These are phyloP conservation scores for Yarrowia sp. DNA, from an alignment of 805 yeast species.

Conservation along the genomic window DNA sequence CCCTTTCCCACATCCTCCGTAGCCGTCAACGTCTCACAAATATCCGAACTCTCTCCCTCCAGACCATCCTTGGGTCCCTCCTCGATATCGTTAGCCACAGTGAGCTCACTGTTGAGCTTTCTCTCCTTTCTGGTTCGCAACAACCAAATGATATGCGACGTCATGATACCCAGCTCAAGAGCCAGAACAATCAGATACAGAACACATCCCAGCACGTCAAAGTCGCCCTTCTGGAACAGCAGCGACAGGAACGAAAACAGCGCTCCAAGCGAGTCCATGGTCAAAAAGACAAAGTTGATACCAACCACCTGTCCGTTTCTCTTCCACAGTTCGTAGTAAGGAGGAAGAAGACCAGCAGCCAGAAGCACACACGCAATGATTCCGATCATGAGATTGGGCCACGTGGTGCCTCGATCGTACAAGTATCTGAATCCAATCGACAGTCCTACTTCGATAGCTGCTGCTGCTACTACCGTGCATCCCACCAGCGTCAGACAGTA, in stretches of 20 bases:
- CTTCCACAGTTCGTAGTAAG: conserved; percentile 82
- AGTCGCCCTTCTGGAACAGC: conserved; percentile 59
- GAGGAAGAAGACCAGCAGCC: conserved; percentile 83
- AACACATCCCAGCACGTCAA: conserved; percentile 81
- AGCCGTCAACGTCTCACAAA: background rate
- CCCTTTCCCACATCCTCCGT: background rate
- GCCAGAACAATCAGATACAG: conserved; percentile 75
- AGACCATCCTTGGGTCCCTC: background rate
- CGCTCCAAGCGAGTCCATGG: conserved; percentile 83
- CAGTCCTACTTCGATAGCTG: conserved; percentile 73
- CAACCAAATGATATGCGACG: conserved; percentile 75
- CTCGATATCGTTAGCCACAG: background rate
- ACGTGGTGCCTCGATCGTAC: conserved; percentile 58
- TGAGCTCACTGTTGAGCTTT: conserved; percentile 14
- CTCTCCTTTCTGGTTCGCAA: conserved; percentile 47
- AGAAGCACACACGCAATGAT: conserved; percentile 76
- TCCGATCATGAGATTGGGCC: conserved; percentile 87
- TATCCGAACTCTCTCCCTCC: conserved; percentile 8
- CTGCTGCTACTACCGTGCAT: conserved; percentile 54
- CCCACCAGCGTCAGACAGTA: conserved; percentile 52
- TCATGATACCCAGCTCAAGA: conserved; percentile 78
- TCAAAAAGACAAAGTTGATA: conserved; percentile 78
- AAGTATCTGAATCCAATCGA: conserved; percentile 70
- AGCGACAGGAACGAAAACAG: conserved; percentile 72
- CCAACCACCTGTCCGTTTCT: conserved; percentile 87